These are phyloP conservation scores for Syzygium aromaticum DNA, from an alignment of 345 rosid genomes.

Conservation along the genomic window DNA sequence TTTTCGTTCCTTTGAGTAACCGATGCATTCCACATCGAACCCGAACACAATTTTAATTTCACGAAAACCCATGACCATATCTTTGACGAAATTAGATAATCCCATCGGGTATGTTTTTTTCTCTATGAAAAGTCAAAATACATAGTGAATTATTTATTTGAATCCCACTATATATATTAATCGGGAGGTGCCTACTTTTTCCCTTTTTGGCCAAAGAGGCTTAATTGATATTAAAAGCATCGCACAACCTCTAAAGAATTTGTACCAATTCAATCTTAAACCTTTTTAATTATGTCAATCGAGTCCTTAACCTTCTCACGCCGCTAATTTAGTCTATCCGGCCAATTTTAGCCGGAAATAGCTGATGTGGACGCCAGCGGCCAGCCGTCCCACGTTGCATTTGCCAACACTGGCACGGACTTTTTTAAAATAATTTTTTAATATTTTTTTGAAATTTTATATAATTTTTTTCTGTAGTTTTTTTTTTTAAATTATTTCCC, in stretches of 20 bases:
- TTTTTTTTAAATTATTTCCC: no score
- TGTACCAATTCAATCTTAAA: no score
- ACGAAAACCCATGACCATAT: not conserved
- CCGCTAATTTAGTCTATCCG: no score
- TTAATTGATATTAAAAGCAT: not conserved
- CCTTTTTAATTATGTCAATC: no score
- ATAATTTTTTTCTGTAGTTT: no score
- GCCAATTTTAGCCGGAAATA: no score
- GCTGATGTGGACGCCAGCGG: no score
- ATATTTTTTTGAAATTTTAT: no score
- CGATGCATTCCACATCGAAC: not conserved
- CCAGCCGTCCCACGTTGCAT: no score
- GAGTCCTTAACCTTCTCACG: no score
- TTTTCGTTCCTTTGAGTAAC: not conserved
- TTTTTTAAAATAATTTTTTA: no score
- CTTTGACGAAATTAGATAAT: not conserved
- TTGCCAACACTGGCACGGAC: no score
- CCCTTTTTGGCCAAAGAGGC: not conserved
- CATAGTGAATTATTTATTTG: not conserved
- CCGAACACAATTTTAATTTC: not conserved
- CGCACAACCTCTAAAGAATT: not conserved
- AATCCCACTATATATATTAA: not conserved
- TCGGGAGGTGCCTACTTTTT: not conserved
- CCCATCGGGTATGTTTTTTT: not conserved
- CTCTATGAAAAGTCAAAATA: not conserved